Evolutionary conservation across 805 yeast genomes (phyloP), one percentile per base, ranked within the genome.

Genomic region (Candida xiaguanensis): DNA sequence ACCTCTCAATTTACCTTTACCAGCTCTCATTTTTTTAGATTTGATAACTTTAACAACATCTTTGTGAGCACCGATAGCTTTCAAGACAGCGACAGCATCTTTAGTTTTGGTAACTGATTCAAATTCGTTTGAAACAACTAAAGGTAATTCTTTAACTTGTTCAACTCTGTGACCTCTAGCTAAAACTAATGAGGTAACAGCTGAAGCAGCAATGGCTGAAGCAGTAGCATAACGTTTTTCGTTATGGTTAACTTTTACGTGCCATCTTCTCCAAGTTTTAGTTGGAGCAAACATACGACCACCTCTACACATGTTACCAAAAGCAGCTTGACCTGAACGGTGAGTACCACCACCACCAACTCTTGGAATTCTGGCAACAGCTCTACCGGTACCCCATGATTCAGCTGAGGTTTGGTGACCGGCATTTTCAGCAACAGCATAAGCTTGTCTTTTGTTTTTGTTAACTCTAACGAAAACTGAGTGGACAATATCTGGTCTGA

Each of bases 311-410:
- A 93, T 93, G 93, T 93, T 93, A 85, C 99, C 99, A 83, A 93
- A 93, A 72, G 99, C 99, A 75, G 89, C 99, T 78, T 93, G 99
- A 75, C 99, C 99, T 56, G 98, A 80, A 79, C 99, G 90, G 95
- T 89, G 96, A 73, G 99, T 93, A 86, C 99, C 99, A 72, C 95
- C 90, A 80, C 99, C 99, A 78, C 96, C 96, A 71, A 93, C 98
- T 84, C 99, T 90, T 81, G 99, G 99, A 74, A 93, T 91, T 83
- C 99, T 91, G 78, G 99, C 98, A 69, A 93, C 96, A 77, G 99
- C 99, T 82, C 99, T 90, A 82, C 99, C 99, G 63, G 99, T 93
- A 89, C 99, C 99, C 99, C 99, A 93, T 53, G 99, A 93, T 79
- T 89, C 97, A 72, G 99, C 99, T 52, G 98, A 91, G 76, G 97